Conservation (phyloP, 2,329 filamentous ascomycete species). For the Laburnicola sp. region DNA sequence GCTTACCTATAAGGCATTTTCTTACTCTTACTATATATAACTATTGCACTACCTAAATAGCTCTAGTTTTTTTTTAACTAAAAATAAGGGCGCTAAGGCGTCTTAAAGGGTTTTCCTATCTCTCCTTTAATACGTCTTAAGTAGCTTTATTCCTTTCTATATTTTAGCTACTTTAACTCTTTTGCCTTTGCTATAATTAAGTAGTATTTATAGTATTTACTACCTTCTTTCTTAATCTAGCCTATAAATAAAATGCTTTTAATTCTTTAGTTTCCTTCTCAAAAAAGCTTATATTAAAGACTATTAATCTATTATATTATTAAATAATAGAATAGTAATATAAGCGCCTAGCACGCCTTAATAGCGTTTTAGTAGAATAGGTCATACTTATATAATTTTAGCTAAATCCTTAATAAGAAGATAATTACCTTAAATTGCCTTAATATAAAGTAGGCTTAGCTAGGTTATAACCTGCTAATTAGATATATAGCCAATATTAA, state of each 20-base stretch:
- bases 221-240: neutral
- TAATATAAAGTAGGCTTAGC: conserved; percentile 8
- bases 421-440: conserved; percentile 1
- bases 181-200: neutral
- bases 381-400: neutral
- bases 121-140: neutral
- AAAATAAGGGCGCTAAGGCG: neutral
- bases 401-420: neutral
- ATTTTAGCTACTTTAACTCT: neutral
- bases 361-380: neutral
- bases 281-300: neutral
- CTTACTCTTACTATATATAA: conserved; percentile 12
- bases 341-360: neutral
- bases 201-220: neutral
- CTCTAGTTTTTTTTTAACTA: neutral
- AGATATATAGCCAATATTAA: conserved; percentile 5
- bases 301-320: neutral
- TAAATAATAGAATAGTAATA: conserved; percentile 11
- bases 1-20: conserved; percentile 18
- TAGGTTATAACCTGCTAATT: conserved; percentile 10
- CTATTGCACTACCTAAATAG: conserved; percentile 13
- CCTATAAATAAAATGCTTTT: neutral
- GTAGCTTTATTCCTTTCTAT: neutral
- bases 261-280: neutral
- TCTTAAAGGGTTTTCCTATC: neutral